Percentiles rank a stretch among this genome's conserved stretches.
Evolutionary conservation across 345 rosid genomes (phyloP).

Genomic region (Murraya paniculata): DNA sequence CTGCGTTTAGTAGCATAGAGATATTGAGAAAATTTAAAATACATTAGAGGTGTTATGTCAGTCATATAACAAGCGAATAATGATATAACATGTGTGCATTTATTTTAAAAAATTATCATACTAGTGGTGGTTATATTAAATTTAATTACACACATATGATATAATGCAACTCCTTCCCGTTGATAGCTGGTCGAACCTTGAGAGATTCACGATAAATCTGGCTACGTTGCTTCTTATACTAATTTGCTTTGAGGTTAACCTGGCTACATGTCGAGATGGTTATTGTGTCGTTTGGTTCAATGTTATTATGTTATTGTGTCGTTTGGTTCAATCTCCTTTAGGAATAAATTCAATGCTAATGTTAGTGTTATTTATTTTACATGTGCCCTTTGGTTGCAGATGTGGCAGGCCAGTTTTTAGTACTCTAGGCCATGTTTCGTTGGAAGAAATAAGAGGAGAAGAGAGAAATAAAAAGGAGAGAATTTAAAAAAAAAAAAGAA

Average conservation of each 20-base stretch:
- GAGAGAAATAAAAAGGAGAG: too few relatives aligned
- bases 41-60: too few relatives aligned
- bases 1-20: not conserved
- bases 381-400: not conserved
- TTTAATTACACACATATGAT: too few relatives aligned
- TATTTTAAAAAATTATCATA: too few relatives aligned
- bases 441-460: too few relatives aligned
- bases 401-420: not conserved
- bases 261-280: not conserved
- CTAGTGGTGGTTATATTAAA: too few relatives aligned
- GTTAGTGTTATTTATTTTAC: not conserved
- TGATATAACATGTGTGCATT: too few relatives aligned
- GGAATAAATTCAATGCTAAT: not conserved
- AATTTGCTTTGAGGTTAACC: not conserved
- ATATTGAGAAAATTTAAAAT: too few relatives aligned
- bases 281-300: not conserved
- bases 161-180: not conserved
- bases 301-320: not conserved
- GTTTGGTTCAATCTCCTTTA: not conserved
- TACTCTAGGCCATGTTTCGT: too few relatives aligned
- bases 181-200: not conserved
- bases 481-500: too few relatives aligned
- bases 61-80: too few relatives aligned
- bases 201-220: not conserved
- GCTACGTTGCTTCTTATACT: not conserved